phyloP scores from a whole-genome alignment of 1,139 yeast genomes.

The Kurtzmaniella quercitrusa region DNA sequence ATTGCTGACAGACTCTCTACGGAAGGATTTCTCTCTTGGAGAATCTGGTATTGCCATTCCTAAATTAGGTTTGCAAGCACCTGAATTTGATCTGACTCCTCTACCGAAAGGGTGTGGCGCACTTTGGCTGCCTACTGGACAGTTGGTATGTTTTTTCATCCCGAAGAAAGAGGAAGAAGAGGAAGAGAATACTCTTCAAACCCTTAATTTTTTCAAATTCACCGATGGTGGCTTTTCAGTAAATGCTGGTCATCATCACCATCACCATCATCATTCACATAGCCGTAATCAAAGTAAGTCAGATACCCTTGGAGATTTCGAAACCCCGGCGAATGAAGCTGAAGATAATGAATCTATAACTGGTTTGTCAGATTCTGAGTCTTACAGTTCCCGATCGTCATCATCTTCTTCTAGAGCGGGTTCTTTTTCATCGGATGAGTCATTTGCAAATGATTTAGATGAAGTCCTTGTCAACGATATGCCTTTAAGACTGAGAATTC shows the following conservation, averaged over 20 bases:
- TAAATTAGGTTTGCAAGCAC: conserved; percentile 7
- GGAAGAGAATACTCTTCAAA: conserved; percentile 22
- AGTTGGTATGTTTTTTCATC: conserved; percentile 78
- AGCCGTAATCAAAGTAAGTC: conserved; percentile 2
- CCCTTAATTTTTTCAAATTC: conserved; percentile 33
- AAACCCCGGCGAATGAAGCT: conserved; percentile 10
- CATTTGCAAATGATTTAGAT: conserved; percentile 51
- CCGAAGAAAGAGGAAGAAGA: conserved; percentile 42
- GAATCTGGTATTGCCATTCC: conserved; percentile 6
- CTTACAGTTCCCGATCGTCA: conserved; percentile 6
- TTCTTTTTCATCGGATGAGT: conserved; percentile 37
- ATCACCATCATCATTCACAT: conserved; percentile 12
- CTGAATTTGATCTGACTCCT: conserved; percentile 72
- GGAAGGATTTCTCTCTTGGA: conserved; percentile 1
- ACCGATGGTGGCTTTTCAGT: conserved; percentile 36
- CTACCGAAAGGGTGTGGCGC: conserved; percentile 94
- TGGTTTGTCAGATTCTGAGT: conserved; percentile 15
- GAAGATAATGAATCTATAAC: conserved; percentile 13
- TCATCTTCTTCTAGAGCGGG: conserved; percentile 10
- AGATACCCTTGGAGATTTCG: conserved; percentile 9
- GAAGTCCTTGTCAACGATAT: conserved; percentile 44
- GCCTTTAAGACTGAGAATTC: conserved; percentile 39
- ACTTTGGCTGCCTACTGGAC: conserved; percentile 76
- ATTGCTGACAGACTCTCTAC: conserved; percentile 8
- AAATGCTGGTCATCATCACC: conserved; percentile 15